Conservation (phyloP, 2,329 filamentous ascomycete genomes). For the Trichoderma sp. region DNA sequence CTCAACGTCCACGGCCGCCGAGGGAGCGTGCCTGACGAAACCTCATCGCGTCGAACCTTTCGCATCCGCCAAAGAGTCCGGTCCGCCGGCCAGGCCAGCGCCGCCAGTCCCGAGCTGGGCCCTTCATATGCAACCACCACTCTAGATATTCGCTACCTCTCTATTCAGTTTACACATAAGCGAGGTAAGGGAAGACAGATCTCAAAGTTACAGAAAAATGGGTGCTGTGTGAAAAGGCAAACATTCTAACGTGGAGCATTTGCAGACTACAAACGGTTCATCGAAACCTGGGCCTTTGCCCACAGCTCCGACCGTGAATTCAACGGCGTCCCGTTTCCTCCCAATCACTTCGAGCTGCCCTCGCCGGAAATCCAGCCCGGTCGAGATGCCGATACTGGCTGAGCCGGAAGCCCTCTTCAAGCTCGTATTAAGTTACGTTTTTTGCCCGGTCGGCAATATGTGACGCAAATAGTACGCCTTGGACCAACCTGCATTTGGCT, state of each 20-base stretch:
- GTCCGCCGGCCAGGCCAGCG: slow-evolving; percentile 28
- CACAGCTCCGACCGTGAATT: slow-evolving; percentile 48
- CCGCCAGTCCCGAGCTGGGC: slow-evolving; percentile 24
- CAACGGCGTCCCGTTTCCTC: slow-evolving; percentile 44
- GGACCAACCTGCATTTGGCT: neutral
- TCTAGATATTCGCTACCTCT: slow-evolving; percentile 47
- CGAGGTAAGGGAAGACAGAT: slow-evolving; percentile 36
- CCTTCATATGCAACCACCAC: slow-evolving; percentile 24
- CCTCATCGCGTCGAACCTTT: slow-evolving; percentile 39
- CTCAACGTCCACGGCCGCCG: slow-evolving; percentile 42
- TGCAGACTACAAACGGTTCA: slow-evolving; percentile 46
- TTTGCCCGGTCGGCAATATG: neutral
- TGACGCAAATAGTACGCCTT: neutral
- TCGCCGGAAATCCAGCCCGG: slow-evolving; percentile 44
- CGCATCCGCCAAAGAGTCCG: slow-evolving; percentile 41
- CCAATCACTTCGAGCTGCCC: slow-evolving; percentile 45
- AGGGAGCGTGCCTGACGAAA: slow-evolving; percentile 40
- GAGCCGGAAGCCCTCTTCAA: neutral
- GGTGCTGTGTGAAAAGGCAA: neutral
- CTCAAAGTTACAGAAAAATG: neutral
- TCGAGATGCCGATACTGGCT: slow-evolving; percentile 14
- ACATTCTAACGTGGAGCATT: neutral
- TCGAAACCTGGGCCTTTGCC: slow-evolving; percentile 45
- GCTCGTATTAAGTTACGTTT: neutral
- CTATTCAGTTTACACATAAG: slow-evolving; percentile 48